These are phyloP conservation scores for Yarrowia divulgata DNA, from an alignment of 805 yeast genomes.

Conservation along the genomic window DNA sequence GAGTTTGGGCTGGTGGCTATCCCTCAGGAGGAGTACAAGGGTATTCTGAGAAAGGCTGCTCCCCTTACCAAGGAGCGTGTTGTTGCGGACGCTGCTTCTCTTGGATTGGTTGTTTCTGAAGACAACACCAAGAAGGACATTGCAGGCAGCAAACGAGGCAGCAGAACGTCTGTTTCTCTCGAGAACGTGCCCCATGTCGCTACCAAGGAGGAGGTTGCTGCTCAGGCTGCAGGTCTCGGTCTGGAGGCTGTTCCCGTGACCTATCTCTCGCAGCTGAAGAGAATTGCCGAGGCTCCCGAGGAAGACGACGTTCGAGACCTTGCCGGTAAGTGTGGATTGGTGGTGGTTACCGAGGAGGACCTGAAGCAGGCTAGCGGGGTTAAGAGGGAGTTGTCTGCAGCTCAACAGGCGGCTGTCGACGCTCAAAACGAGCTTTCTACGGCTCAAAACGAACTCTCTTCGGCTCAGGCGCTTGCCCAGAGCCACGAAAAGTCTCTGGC, in stretches of 20 bases:
- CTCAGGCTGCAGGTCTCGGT: slow-evolving; percentile 46
- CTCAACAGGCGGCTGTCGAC: neutral
- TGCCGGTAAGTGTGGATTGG: slow-evolving; percentile 12
- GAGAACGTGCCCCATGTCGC: slow-evolving; percentile 31
- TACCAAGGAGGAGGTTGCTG: slow-evolving; percentile 44
- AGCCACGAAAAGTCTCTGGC: slow-evolving; percentile 13
- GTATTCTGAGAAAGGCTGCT: slow-evolving; percentile 47
- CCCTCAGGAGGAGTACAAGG: slow-evolving; percentile 56
- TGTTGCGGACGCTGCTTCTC: slow-evolving; percentile 46
- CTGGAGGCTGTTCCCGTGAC: slow-evolving; percentile 42
- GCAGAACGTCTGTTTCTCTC: neutral
- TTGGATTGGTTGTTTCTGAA: slow-evolving; percentile 41
- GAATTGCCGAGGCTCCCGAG: slow-evolving; percentile 11
- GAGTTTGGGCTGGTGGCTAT: slow-evolving; percentile 55
- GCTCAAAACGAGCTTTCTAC: neutral
- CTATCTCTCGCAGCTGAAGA: slow-evolving; percentile 32
- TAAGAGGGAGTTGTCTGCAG: neutral
- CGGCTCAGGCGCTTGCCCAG: neutral
- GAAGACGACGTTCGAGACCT: slow-evolving; percentile 6
- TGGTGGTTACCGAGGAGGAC: neutral
- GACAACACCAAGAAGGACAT: slow-evolving; percentile 4
- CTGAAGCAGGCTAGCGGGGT: neutral
- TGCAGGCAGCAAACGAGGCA: neutral
- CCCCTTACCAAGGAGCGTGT: slow-evolving; percentile 44
- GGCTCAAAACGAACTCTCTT: neutral